Base-by-base conservation (phyloP, 306 rosid species). In the Gynostemma pentaphyllum region DNA sequence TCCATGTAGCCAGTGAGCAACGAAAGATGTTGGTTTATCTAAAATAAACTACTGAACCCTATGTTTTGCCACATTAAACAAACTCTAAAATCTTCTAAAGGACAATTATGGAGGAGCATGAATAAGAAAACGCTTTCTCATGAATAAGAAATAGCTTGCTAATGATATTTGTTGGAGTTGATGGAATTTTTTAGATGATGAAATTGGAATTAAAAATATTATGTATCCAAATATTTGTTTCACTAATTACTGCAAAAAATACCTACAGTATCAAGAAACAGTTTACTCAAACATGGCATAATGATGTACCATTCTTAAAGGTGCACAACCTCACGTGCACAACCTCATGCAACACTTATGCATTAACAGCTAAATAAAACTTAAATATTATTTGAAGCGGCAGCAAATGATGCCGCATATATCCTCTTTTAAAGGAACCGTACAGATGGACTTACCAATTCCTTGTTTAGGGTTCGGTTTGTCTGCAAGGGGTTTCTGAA, bases 381-480 rank as follows among this genome's bases (percentile, higher is more conserved):
- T 30, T 16, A 56, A 10, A 18, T 4, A 57, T 16, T 34, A 57
- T 19, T 34, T 59, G 46, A 59, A 34, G 18, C 18, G 21, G 29
- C 45, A 59, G 46, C 11, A 57, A 21, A 59, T 37, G 11, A 59
- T 11, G 18, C 11, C 19, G 47, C 30, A 22, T 2, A 28, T 11
- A 37, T 29, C 8, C 14, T 21, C 18, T 42, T 19, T 19, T 59
- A 30, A 2, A 19, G 32, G 46, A 10, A 56, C 23, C 18, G 45
- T n/a, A 8, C 2, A 42, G 46, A 42, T n/a, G 64, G 44, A 41
- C 87, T 74, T 78, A 92, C 99, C 99, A 63, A 88, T 86, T 82
- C 99, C 99, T 86, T 86, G 99, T 75, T 88, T 88, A 42, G 99
- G 99, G 67, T 92, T 92, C 52, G 96, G 98, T 78, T 92, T 92